These are phyloP conservation scores for Gymnopus androsaceus DNA, from an alignment of 1,284 basidiomycete genomes.

Conservation along the genomic window DNA sequence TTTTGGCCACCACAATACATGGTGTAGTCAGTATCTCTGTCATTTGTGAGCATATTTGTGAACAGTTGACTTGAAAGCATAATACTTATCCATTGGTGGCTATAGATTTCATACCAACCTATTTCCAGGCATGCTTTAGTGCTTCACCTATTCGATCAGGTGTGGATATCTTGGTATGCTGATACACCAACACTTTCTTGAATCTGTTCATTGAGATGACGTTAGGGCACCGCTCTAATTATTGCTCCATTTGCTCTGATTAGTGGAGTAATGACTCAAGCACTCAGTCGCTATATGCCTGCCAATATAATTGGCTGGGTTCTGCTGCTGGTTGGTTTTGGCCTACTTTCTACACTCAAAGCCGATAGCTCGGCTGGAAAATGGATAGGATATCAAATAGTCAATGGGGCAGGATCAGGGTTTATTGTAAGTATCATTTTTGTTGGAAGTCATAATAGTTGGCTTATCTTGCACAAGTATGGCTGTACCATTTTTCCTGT, in stretches of 20 bases:
- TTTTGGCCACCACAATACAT: neutral
- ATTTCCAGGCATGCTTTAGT: conserved; percentile 36
- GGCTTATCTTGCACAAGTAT: too few species aligned
- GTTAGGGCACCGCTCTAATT: conserved; percentile 22
- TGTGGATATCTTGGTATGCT: conserved; percentile 30
- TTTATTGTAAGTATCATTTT: neutral
- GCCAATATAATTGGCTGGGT: conserved; percentile 33
- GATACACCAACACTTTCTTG: too few species aligned
- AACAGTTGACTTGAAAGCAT: neutral
- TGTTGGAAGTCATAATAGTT: too few species aligned
- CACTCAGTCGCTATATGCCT: conserved; percentile 20
- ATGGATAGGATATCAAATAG: neutral
- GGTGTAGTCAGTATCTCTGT: neutral
- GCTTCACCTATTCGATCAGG: conserved; percentile 34
- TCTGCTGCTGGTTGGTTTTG: conserved; percentile 26
- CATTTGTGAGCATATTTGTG: neutral
- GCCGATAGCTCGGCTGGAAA: conserved; percentile 19
- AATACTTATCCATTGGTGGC: neutral
- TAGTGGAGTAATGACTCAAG: conserved; percentile 16
- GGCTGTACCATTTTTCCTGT: too few species aligned
- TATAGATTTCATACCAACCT: conserved; percentile 32
- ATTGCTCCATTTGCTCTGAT: conserved; percentile 24
- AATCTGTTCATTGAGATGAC: too few species aligned
- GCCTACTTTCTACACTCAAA: conserved; percentile 30
- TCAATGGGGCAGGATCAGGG: neutral